A percentile compares a stretch with the other conserved stretches of the same genome.
phyloP scores from a whole-genome alignment of 257 asterid species.

The Coffea canephora region DNA sequence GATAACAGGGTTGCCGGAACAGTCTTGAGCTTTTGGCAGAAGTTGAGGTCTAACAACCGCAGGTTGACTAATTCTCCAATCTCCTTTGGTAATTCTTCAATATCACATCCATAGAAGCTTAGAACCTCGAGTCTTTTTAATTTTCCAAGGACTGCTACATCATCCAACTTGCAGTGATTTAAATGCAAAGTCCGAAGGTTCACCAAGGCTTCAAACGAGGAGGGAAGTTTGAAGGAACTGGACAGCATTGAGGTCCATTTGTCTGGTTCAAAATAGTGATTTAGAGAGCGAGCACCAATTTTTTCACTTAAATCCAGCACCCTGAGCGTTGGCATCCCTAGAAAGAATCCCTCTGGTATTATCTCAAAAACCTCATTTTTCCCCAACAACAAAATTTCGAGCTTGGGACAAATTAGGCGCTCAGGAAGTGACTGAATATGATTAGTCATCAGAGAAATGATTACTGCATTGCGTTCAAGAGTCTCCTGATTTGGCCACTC shows the following conservation, averaged over 20 bases:
- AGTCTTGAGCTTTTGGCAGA: constrained; percentile 1
- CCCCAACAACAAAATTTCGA: constrained; percentile 22
- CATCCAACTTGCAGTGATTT: constrained; percentile 9
- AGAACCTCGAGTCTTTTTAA: constrained; percentile 10
- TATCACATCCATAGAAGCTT: constrained; percentile 9
- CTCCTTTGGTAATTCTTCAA: constrained; percentile 9
- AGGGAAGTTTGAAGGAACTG: constrained; percentile 2
- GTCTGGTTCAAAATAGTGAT: neutral
- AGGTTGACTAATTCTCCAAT: constrained; percentile 3
- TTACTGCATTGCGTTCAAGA: neutral
- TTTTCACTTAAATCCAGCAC: constrained; percentile 22
- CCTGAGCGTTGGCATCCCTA: neutral
- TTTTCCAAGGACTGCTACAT: constrained; percentile 5
- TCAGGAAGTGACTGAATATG: constrained; percentile 9
- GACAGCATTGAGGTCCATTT: neutral
- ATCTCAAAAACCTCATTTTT: constrained; percentile 14
- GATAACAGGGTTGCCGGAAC: constrained; percentile 7
- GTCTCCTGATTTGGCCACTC: constrained; percentile 11
- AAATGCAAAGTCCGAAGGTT: constrained; percentile 5
- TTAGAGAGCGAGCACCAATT: constrained; percentile 13
- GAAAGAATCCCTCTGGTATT: constrained; percentile 4
- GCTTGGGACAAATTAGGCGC: constrained; percentile 10
- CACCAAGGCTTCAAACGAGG: neutral
- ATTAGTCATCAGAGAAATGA: constrained; percentile 22
- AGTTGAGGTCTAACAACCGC: constrained; percentile 15